These are phyloP conservation scores for Lentinula sp. DNA, from an alignment of 768 basidiomycete species.

Conservation along the genomic window DNA sequence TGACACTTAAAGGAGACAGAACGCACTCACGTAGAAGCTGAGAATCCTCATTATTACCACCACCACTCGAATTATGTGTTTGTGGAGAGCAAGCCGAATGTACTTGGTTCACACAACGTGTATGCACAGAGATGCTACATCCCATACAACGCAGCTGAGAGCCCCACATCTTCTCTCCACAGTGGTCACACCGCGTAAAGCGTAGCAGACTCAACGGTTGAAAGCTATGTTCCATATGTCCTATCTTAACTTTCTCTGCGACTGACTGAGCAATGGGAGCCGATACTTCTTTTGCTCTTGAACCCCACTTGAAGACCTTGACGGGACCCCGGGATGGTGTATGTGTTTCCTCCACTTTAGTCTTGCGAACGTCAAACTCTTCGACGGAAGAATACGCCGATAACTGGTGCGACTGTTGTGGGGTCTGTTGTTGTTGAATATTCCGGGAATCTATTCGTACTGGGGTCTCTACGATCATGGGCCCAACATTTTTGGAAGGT, in stretches of 20 bases:
- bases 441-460: slow-evolving; percentile 14
- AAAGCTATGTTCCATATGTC: slow-evolving; percentile 71
- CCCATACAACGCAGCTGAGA: slow-evolving; percentile 87
- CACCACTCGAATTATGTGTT: slow-evolving; percentile 11
- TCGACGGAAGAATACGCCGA: slow-evolving; percentile 27
- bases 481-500: slow-evolving; percentile 16
- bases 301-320: slow-evolving; percentile 69
- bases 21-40: slow-evolving; percentile 32
- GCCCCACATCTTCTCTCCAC: slow-evolving; percentile 98
- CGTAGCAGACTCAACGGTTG: slow-evolving; percentile 84
- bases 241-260: slow-evolving; percentile 29
- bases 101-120: slow-evolving; percentile 73
- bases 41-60: slow-evolving; percentile 27
- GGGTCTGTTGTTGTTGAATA: slow-evolving; percentile 11
- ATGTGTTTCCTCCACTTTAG: slow-evolving; percentile 40
- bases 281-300: slow-evolving; percentile 41
- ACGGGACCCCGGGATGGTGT: slow-evolving; percentile 39
- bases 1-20: slow-evolving; percentile 3
- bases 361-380: slow-evolving; percentile 31
- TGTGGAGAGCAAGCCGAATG: slow-evolving; percentile 62
- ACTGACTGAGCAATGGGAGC: slow-evolving; percentile 20
- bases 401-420: slow-evolving; percentile 14
- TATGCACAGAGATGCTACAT: slow-evolving; percentile 84
- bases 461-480: neutral
- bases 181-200: slow-evolving; percentile 91